Evolutionary conservation across 2,329 filamentous ascomycete species (phyloP), one percentile per base, ranked within the genome.

Genomic region (Aureobasidium sp.): DNA sequence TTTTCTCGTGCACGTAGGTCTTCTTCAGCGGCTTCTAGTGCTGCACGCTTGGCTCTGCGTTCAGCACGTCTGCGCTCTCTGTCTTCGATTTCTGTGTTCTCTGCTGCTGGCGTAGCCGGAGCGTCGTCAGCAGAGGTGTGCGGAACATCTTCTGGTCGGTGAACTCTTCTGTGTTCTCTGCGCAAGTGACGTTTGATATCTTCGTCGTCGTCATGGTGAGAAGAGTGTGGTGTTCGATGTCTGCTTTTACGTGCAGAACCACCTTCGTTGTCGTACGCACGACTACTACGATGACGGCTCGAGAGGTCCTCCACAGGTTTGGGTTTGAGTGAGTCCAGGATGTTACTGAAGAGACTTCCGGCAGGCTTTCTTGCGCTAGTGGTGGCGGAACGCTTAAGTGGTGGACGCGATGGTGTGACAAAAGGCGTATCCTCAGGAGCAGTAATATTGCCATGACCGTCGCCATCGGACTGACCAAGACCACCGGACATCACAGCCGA

Each of bases 361-460:
- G 53, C 73, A 70, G 52, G 76, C 76, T 49, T 80, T 68, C 63
- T 83, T 3, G 81, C 74, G 51, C 71, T 78, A 3, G 84, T 84
- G 3, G 84, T 84, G 59, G 77, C 80, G 32, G 81, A 79, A 42
- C 84, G 79, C 63, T 79, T 81, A 41, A 83, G 61, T 30, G 77
- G 68, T 49, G 77, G 71, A 58, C 78, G 75, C 57, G 70, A 70
- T 45, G 73, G 71, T 47, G 42, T 49, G 45, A 77, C 73, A 58
- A 78, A 78, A 17, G 73, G 70, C 44, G 75, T 62, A 55, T 79
- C 77, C 51, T 79, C 76, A 2, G 72, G 71, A 0, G 72, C 74
- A 39, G 71, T 73, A 10, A 71, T 59, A 3, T 72, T 62, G 35
- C 74, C 71, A 12, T 19, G 17, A 12, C 21, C 32, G 24, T 71